Evolutionary conservation across 2,329 filamentous ascomycete genomes (phyloP).

Genomic region (Fusarium longipes): DNA sequence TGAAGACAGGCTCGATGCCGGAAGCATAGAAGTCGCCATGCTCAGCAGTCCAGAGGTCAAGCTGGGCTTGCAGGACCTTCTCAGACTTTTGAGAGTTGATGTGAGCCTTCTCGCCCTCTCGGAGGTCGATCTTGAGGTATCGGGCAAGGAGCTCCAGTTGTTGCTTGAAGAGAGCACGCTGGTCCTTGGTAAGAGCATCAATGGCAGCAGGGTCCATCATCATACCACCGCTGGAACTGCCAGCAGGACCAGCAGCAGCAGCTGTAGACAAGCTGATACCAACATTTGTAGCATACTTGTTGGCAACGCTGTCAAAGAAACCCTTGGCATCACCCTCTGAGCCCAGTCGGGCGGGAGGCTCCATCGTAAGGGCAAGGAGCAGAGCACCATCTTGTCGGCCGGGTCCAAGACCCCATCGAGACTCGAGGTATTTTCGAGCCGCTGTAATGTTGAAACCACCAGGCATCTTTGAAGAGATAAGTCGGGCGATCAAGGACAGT

Average conservation of each 20-base stretch:
- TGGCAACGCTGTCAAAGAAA: conserved; percentile 87
- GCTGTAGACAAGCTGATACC: conserved; percentile 86
- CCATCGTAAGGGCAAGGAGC: conserved; percentile 89
- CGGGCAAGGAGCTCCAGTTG: conserved; percentile 94
- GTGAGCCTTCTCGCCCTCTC: conserved; percentile 94
- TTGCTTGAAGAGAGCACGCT: conserved; percentile 96
- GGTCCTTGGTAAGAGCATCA: conserved; percentile 96
- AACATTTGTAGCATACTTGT: conserved; percentile 87
- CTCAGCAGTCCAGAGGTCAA: conserved; percentile 94
- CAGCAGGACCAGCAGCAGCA: conserved; percentile 77
- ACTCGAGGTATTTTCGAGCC: conserved; percentile 94
- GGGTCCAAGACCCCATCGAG: conserved; percentile 86
- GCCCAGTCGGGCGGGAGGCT: conserved; percentile 87
- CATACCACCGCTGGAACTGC: conserved; percentile 83
- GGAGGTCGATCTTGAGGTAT: conserved; percentile 96
- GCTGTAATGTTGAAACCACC: conserved; percentile 99
- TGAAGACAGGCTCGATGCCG: conserved; percentile 95
- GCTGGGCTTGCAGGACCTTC: conserved; percentile 87
- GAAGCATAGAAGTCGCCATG: conserved; percentile 96
- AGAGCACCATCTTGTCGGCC: conserved; percentile 93
- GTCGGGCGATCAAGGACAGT: conserved; percentile 87
- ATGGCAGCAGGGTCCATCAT: conserved; percentile 99
- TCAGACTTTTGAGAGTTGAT: conserved; percentile 86
- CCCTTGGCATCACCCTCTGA: conserved; percentile 92
- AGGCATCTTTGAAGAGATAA: conserved; percentile 99